phyloP scores from a whole-genome alignment of 2,329 filamentous ascomycete species.

The Didymella keratinophila region DNA sequence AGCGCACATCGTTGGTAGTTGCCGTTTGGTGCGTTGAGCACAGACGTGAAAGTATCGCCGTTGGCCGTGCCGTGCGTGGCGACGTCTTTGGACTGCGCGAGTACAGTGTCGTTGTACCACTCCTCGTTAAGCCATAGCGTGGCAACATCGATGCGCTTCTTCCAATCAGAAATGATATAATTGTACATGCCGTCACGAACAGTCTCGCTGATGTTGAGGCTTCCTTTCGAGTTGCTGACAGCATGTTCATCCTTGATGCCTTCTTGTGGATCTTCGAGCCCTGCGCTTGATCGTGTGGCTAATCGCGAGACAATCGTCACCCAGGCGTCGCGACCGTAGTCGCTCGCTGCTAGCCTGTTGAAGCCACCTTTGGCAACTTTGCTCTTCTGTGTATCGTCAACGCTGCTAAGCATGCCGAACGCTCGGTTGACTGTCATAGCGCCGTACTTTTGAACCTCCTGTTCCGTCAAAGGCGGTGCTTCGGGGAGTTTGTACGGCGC shows the following conservation, averaged over 20 bases:
- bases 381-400: slow-evolving; percentile 69
- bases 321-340: slow-evolving; percentile 88
- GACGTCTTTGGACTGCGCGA: slow-evolving; percentile 48
- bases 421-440: slow-evolving; percentile 78
- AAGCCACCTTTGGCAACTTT: slow-evolving; percentile 71
- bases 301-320: slow-evolving; percentile 85
- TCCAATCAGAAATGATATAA: slow-evolving; percentile 92
- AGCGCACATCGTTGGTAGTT: slow-evolving; percentile 83
- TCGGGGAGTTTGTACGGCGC: slow-evolving; percentile 81
- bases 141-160: slow-evolving; percentile 85
- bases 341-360: slow-evolving; percentile 82
- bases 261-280: slow-evolving; percentile 74
- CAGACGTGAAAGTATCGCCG: slow-evolving; percentile 51
- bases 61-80: slow-evolving; percentile 51
- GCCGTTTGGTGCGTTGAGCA: slow-evolving; percentile 29
- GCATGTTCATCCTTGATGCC: slow-evolving; percentile 65
- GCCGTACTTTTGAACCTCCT: slow-evolving; percentile 76
- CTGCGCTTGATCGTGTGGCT: slow-evolving; percentile 78
- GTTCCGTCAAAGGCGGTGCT: slow-evolving; percentile 74
- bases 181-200: slow-evolving; percentile 83
- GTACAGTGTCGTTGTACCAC: slow-evolving; percentile 89
- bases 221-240: slow-evolving; percentile 32
- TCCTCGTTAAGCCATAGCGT: slow-evolving; percentile 96
- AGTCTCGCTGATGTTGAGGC: slow-evolving; percentile 66
- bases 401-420: slow-evolving; percentile 76